A percentile compares a stretch with the other conserved stretches of the same genome.
phyloP scores from a whole-genome alignment of 371 early-diverging fungal species.

The Catenaria anguillulae region DNA sequence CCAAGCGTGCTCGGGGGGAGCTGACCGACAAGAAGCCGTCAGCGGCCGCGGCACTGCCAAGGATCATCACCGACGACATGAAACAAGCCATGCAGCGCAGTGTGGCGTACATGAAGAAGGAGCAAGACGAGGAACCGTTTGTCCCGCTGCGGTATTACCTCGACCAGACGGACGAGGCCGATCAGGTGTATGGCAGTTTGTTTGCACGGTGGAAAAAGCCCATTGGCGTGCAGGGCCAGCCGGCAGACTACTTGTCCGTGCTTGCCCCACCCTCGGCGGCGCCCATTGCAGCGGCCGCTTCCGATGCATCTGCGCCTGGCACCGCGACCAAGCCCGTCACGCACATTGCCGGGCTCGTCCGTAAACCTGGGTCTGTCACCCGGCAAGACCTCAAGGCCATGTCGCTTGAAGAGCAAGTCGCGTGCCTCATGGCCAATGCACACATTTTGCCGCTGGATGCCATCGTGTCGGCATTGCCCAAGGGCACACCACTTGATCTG shows the following conservation, averaged over 20 bases:
- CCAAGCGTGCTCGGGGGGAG: slow-evolving; percentile 30
- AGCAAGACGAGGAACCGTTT: slow-evolving; percentile 63
- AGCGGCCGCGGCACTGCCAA: slow-evolving; percentile 34
- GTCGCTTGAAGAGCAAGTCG: not conserved
- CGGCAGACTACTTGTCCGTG: not conserved
- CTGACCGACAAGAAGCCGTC: slow-evolving; percentile 9
- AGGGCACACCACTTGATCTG: too few relatives aligned
- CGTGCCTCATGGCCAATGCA: not conserved
- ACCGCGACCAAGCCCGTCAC: not conserved
- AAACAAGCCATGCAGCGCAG: slow-evolving; percentile 38
- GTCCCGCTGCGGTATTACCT: slow-evolving; percentile 47
- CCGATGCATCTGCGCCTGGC: too few relatives aligned
- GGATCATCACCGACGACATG: slow-evolving; percentile 34
- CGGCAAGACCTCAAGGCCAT: not conserved
- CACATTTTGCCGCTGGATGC: not conserved
- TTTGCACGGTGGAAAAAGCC: not conserved
- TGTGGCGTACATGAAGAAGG: slow-evolving; percentile 36
- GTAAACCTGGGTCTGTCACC: slow-evolving; percentile 1
- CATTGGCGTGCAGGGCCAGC: not conserved
- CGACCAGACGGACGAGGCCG: slow-evolving; percentile 27
- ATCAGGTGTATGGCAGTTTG: not conserved
- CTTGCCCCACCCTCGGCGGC: not conserved
- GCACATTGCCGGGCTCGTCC: not conserved
- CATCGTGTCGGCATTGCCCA: not conserved
- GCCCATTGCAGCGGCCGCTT: too few relatives aligned